Evolutionary conservation across 257 asterid species (phyloP).

Genomic region (Scutellaria galericulata): DNA sequence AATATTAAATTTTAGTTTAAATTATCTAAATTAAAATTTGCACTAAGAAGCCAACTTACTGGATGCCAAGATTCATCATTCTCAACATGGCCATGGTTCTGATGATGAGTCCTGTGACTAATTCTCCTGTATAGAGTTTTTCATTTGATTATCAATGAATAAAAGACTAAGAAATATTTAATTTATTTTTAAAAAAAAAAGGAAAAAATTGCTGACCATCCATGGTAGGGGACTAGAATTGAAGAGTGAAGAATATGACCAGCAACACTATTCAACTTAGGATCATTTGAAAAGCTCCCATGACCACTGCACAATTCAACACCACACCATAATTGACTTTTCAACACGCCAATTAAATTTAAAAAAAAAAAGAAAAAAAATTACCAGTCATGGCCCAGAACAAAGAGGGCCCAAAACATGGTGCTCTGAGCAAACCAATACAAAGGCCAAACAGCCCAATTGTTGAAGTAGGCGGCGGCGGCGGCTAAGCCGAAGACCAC

Average conservation of each 20-base stretch:
- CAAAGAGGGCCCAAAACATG: constrained; percentile 99
- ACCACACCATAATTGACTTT: background rate
- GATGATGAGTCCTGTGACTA: constrained; percentile 97
- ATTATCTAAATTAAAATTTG: background rate
- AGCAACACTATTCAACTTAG: constrained; percentile 75
- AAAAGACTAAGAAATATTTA: background rate
- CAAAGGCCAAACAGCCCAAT: constrained; percentile 91
- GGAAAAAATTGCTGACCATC: constrained; percentile 63
- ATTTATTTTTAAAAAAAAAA: background rate
- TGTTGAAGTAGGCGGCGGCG: constrained; percentile 76
- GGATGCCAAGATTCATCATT: constrained; percentile 98
- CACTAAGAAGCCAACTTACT: constrained; percentile 41
- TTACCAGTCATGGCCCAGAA: constrained; percentile 98
- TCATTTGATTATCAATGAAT: background rate
- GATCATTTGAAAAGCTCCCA: constrained; percentile 91
- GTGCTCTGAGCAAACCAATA: constrained; percentile 97
- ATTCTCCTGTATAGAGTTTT: constrained; percentile 64
- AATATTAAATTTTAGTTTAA: background rate
- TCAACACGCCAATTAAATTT: background rate
- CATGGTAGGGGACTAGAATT: constrained; percentile 96
- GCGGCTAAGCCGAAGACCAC: constrained; percentile 83
- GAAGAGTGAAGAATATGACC: constrained; percentile 98
- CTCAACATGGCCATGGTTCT: constrained; percentile 97
- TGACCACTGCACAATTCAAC: constrained; percentile 77
- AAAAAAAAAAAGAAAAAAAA: background rate